These are phyloP conservation scores for Colletotrichum simmondsii DNA, from an alignment of 2,329 filamentous ascomycete genomes.

Conservation along the genomic window DNA sequence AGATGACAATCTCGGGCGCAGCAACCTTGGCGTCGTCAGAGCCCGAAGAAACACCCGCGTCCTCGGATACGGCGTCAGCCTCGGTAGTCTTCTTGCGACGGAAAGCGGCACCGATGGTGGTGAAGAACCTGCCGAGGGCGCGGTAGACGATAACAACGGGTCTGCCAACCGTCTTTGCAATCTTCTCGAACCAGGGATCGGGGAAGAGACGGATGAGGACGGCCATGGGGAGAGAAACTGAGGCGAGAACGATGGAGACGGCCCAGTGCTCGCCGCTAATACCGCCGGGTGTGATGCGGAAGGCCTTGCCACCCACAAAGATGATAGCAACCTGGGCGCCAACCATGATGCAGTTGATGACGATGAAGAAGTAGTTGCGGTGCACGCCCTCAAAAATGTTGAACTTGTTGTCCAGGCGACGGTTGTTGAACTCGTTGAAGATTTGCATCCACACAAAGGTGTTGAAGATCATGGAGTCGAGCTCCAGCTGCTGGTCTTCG, in stretches of 20 bases:
- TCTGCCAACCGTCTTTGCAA: slow-evolving; percentile 99
- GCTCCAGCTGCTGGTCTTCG: slow-evolving; percentile 52
- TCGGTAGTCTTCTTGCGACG: slow-evolving; percentile 17
- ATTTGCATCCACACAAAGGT: slow-evolving; percentile 80
- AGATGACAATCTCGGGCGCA: slow-evolving; percentile 26
- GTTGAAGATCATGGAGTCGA: slow-evolving; percentile 75
- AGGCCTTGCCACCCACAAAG: slow-evolving; percentile 66
- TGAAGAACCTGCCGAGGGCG: slow-evolving; percentile 41
- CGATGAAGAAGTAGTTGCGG: slow-evolving; percentile 67
- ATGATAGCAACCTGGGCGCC: slow-evolving; percentile 67
- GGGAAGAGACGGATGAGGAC: slow-evolving; percentile 61
- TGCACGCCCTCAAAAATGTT: slow-evolving; percentile 70
- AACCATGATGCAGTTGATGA: slow-evolving; percentile 67
- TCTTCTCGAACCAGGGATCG: slow-evolving; percentile 78
- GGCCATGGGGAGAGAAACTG: slow-evolving; percentile 62
- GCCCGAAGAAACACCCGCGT: not conserved
- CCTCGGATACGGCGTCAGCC: slow-evolving; percentile 6
- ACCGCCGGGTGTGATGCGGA: slow-evolving; percentile 52
- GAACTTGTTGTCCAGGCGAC: slow-evolving; percentile 71
- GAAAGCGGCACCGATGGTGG: slow-evolving; percentile 17
- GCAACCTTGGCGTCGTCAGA: slow-evolving; percentile 13
- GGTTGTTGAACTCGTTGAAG: slow-evolving; percentile 76
- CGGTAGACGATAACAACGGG: slow-evolving; percentile 90
- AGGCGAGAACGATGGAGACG: slow-evolving; percentile 60
- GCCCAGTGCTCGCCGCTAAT: slow-evolving; percentile 65